Base-by-base conservation (phyloP, 129 eudicot species). In the Artemisia argyi region DNA sequence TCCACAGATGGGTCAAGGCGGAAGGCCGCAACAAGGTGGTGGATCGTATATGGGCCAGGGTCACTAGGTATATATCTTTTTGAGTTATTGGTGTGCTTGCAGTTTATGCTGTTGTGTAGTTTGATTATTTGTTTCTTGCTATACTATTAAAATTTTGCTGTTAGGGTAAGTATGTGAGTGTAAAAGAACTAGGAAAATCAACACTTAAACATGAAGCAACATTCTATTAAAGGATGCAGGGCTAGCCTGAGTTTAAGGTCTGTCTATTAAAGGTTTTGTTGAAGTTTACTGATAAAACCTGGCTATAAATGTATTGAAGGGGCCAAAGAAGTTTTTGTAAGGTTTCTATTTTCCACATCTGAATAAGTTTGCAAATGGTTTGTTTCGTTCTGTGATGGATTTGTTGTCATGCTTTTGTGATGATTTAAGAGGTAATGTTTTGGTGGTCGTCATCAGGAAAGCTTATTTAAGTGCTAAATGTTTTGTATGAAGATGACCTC, bases 1-100 rank as follows among this genome's bases (percentile, higher is more conserved):
- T 65, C 90, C 79, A 7, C 95, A 92, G 87, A 83, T 92, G 88
- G 98, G 96, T 56, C 96, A 84, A 68, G 96, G 96, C 3, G 87
- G 88, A 30, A 79, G 97, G 85, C 85, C 90, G 0, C 97, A 82
- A 58, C 91, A 84, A 68, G 96, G 96, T 76, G 96, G 90, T 59
- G 83, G 80, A 14, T 85, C 96, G 11, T 92, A 89, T 79, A 86
- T 83, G 89, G 92, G 98, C 17, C 97, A 85, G 53, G 91, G 95
- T 77, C 87, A 68, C 79, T 89, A 85, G 91, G 90, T 84, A 80
- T n/a, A n/a, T 16, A 5, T 35, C 10, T 60, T 50, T 28, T 9
- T 46, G 17, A 68, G 18, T 17, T 76, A 26, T 26, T 26, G 69
- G 80, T 57, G 30, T 68, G 80, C 62, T 68, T 47, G 54, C 51